These are phyloP conservation scores for Teratosphaeria gauchensis DNA, from an alignment of 2,329 filamentous ascomycete genomes.

Conservation along the genomic window DNA sequence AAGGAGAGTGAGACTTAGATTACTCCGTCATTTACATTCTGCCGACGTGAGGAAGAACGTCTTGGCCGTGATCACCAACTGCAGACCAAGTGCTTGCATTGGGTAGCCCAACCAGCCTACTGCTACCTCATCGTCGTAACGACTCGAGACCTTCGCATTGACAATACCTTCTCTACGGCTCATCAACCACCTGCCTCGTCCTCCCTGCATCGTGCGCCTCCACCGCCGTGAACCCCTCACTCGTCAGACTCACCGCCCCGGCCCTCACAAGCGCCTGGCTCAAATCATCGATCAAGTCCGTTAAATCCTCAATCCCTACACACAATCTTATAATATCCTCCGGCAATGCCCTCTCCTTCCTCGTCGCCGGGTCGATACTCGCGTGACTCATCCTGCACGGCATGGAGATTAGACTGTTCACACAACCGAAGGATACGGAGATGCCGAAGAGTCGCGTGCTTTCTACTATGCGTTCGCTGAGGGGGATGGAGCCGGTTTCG, in stretches of 20 bases:
- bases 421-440: constrained; percentile 93
- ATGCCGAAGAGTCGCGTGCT: constrained; percentile 87
- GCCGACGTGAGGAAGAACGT: too few relatives aligned
- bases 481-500: constrained; percentile 75
- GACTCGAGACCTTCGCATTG: too few relatives aligned
- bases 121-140: too few relatives aligned
- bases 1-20: too few relatives aligned
- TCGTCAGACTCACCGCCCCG: constrained; percentile 79
- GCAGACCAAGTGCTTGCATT: too few relatives aligned
- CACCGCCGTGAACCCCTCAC: constrained; percentile 61
- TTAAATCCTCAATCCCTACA: constrained; percentile 87
- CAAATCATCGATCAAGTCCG: constrained; percentile 88
- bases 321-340: constrained; percentile 94
- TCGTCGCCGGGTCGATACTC: constrained; percentile 91
- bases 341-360: constrained; percentile 80
- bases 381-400: constrained; percentile 99
- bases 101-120: too few relatives aligned
- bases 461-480: constrained; percentile 91
- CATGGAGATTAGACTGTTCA: constrained; percentile 98
- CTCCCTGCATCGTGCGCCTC: constrained; percentile 14
- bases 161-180: too few relatives aligned
- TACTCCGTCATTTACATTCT: too few relatives aligned
- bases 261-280: constrained; percentile 87
- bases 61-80: too few relatives aligned
- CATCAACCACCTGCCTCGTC: constrained; percentile 27